Percentiles rank a stretch among this genome's conserved stretches.
Conservation (phyloP, 257 asterid species). For the Gentiana macrophylla region DNA sequence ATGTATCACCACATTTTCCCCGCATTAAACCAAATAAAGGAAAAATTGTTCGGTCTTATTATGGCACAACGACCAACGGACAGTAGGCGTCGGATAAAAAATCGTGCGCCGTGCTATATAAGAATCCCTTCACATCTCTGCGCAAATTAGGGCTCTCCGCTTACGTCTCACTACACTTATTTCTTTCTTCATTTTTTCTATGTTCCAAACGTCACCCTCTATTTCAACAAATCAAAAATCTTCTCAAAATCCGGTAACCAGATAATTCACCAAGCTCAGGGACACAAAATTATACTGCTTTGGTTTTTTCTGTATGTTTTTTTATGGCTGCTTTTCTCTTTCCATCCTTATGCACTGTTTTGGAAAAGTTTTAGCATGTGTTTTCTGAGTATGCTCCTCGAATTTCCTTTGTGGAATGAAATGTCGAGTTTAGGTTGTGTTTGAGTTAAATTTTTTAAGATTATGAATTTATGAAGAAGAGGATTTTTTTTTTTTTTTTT, state of each 20-base stretch:
- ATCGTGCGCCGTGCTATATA: too few relatives aligned
- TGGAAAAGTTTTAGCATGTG: too few relatives aligned
- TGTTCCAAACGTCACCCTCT: neutral
- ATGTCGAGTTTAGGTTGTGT: too few relatives aligned
- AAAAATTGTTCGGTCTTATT: too few relatives aligned
- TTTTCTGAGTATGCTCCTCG: too few relatives aligned
- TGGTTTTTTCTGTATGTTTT: neutral
- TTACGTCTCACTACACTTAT: neutral
- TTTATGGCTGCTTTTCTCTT: neutral
- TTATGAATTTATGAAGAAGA: too few relatives aligned
- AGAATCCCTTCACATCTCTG: constrained; percentile 21
- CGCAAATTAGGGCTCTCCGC: constrained; percentile 84
- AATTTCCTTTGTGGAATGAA: too few relatives aligned
- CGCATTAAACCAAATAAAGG: too few relatives aligned
- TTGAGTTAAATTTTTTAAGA: too few relatives aligned
- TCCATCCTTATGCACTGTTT: neutral
- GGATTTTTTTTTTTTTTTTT: too few relatives aligned
- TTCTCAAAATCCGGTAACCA: neutral
- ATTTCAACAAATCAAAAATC: constrained; percentile 19
- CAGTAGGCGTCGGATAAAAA: constrained; percentile 5
- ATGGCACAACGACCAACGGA: neutral
- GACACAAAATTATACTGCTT: neutral
- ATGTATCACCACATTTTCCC: too few relatives aligned
- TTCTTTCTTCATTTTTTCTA: too few relatives aligned
- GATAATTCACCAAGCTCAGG: neutral